Evolutionary conservation across 108 stramenopile species (phyloP).

Genomic region (Cyclostephanos invisitatus): DNA sequence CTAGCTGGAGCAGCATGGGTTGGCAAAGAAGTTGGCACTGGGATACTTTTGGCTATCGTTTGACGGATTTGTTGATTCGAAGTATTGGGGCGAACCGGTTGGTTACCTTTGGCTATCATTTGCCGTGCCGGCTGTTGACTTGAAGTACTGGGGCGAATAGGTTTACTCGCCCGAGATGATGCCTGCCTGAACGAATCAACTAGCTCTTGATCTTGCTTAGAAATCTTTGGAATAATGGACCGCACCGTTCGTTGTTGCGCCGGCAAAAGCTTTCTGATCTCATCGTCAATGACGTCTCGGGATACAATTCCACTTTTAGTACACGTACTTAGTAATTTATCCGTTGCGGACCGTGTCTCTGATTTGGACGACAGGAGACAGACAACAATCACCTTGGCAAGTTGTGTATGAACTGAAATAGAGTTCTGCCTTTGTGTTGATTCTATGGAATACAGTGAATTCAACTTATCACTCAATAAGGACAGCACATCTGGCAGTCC

Average conservation of each 20-base stretch:
- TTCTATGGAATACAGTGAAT: slow-evolving; percentile 7
- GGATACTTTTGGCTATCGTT: background rate
- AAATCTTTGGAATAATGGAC: slow-evolving; percentile 60
- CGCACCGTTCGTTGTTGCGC: slow-evolving; percentile 79
- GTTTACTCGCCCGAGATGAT: slow-evolving; percentile 6
- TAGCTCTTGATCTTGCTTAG: slow-evolving; percentile 24
- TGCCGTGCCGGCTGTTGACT: background rate
- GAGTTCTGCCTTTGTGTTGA: background rate
- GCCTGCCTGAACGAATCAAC: slow-evolving; percentile 17
- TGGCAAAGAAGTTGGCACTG: background rate
- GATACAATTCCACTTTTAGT: slow-evolving; percentile 46
- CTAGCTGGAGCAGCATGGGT: background rate
- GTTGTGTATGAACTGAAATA: slow-evolving; percentile 20
- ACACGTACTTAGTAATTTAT: slow-evolving; percentile 52
- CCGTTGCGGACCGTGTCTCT: slow-evolving; percentile 74
- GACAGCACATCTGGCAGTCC: slow-evolving; percentile 77
- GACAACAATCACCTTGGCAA: slow-evolving; percentile 61
- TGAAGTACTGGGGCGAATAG: slow-evolving; percentile 20
- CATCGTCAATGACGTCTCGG: slow-evolving; percentile 46
- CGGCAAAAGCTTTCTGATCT: slow-evolving; percentile 61
- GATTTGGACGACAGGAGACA: slow-evolving; percentile 76
- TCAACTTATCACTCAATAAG: slow-evolving; percentile 35
- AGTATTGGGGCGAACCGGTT: slow-evolving; percentile 20
- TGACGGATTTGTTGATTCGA: background rate
- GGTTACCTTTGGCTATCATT: background rate